Conservation (phyloP, 1,139 yeast genomes). For the Blastobotrys ciferrii region DNA sequence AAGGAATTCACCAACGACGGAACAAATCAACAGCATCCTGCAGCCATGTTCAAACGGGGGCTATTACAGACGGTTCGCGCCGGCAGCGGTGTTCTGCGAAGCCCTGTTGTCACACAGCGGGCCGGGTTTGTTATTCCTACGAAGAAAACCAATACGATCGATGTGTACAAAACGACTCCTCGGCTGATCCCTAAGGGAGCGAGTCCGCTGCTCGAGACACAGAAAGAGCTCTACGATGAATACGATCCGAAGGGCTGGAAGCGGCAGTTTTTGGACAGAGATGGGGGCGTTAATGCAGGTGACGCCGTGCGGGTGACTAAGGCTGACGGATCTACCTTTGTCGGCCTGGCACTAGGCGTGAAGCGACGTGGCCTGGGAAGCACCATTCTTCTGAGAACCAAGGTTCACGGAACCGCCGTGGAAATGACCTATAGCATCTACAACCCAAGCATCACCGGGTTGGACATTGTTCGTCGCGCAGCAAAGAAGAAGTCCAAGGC, state of each 20-base stretch:
- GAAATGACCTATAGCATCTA: constrained; percentile 76
- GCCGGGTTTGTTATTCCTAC: constrained; percentile 15
- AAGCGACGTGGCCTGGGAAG: constrained; percentile 70
- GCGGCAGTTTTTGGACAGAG: constrained; percentile 54
- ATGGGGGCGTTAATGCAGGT: constrained; percentile 62
- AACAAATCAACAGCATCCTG: not conserved
- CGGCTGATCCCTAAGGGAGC: constrained; percentile 44
- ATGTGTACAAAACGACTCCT: constrained; percentile 35
- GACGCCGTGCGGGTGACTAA: constrained; percentile 78
- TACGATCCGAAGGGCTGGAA: constrained; percentile 77
- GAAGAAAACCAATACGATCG: constrained; percentile 30
- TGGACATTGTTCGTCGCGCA: constrained; percentile 75
- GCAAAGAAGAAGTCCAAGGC: constrained; percentile 66
- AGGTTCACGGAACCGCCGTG: constrained; percentile 72
- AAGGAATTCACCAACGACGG: not conserved
- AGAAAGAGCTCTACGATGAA: constrained; percentile 49
- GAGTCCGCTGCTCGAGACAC: constrained; percentile 48
- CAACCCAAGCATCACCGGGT: constrained; percentile 70
- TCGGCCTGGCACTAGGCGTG: constrained; percentile 75
- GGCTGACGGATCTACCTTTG: constrained; percentile 62
- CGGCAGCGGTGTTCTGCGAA: too few relatives aligned
- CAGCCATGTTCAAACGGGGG: constrained; percentile 5
- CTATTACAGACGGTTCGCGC: not conserved
- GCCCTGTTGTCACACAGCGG: too few relatives aligned
- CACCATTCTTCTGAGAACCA: constrained; percentile 73